Percentiles rank a stretch among this genome's conserved stretches.
Conservation (phyloP, 2,329 filamentous ascomycete genomes). For the Zasmidium citrigriseum region DNA sequence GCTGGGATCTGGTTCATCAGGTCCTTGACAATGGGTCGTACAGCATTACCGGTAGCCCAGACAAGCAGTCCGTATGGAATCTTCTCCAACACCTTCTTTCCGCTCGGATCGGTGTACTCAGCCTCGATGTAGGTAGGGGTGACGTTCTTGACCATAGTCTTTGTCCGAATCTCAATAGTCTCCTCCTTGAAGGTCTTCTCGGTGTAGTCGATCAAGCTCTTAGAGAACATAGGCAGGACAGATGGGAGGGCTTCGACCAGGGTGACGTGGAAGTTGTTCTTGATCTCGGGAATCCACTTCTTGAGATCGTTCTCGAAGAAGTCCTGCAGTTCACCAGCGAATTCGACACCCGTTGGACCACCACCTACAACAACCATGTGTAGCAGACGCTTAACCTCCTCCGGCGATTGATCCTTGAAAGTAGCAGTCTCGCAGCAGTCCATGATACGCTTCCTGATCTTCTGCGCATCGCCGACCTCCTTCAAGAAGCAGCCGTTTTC, state of each 20-base stretch:
- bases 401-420: conserved; percentile 90
- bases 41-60: conserved; percentile 96
- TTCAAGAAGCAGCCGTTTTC: conserved; percentile 98
- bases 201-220: conserved; percentile 98
- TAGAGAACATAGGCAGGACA: conserved; percentile 94
- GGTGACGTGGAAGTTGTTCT: conserved; percentile 93
- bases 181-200: conserved; percentile 99
- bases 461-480: conserved; percentile 94
- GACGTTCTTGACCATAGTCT: conserved; percentile 98
- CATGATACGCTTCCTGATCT: conserved; percentile 98
- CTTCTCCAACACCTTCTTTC: conserved; percentile 75
- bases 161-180: conserved; percentile 94
- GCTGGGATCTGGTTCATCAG: conserved; percentile 90
- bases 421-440: conserved; percentile 98
- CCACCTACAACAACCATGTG: conserved; percentile 91
- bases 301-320: conserved; percentile 98
- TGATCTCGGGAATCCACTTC: conserved; percentile 96
- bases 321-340: conserved; percentile 95
- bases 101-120: conserved; percentile 77
- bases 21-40: conserved; percentile 86
- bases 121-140: conserved; percentile 92
- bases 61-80: conserved; percentile 96
- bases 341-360: conserved; percentile 96
- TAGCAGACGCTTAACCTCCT: conserved; percentile 89
- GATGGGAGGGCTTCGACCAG: conserved; percentile 96